Conservation (phyloP, 2,329 filamentous ascomycete genomes). For the Exophiala oligosperma region DNA sequence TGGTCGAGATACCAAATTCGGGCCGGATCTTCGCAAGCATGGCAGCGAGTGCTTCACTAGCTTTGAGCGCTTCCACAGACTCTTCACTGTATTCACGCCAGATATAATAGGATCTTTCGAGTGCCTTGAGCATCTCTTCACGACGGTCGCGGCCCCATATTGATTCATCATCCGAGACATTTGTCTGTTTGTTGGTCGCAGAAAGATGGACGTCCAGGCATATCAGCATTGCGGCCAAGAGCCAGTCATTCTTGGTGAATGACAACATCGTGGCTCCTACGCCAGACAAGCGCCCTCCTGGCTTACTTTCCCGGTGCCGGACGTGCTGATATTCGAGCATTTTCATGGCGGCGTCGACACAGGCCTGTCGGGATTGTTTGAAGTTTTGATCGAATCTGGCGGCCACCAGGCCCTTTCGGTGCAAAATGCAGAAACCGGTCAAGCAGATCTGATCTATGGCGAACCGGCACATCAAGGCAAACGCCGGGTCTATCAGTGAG, state of each 20-base stretch:
- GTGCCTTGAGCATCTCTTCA: not conserved
- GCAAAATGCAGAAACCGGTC: not conserved
- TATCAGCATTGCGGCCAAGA: slow-evolving; percentile 1
- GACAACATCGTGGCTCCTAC: slow-evolving; percentile 1
- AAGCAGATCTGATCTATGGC: slow-evolving; percentile 1
- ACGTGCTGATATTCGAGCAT: not conserved
- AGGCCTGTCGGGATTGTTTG: not conserved
- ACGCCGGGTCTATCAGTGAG: not conserved
- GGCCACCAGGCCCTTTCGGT: not conserved
- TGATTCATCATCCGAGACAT: not conserved
- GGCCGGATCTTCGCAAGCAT: not conserved
- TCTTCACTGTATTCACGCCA: not conserved
- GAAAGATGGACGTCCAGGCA: not conserved
- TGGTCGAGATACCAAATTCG: not conserved
- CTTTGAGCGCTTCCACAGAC: not conserved
- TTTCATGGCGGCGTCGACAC: not conserved
- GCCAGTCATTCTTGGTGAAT: not conserved
- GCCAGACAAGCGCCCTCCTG: not conserved
- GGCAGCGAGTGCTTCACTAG: not conserved
- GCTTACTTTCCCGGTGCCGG: not conserved
- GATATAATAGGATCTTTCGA: not conserved
- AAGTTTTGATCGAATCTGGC: not conserved
- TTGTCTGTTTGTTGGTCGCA: not conserved
- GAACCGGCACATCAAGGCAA: not conserved
- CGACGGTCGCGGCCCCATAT: slow-evolving; percentile 1